Conservation (phyloP, 768 basidiomycete genomes). For the Tephrocybe sp. region DNA sequence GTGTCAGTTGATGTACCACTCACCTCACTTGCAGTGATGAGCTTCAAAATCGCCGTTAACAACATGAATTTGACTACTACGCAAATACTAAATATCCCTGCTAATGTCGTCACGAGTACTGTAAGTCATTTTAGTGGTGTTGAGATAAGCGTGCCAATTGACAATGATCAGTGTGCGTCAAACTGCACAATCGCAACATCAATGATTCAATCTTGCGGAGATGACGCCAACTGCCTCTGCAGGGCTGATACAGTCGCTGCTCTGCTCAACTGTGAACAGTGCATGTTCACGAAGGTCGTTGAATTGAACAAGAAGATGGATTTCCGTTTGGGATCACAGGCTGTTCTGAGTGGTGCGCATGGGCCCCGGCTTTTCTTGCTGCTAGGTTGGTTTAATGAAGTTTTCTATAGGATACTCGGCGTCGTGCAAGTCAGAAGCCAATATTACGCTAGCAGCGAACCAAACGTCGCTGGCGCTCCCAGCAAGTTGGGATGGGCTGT, state of each 20-base stretch:
- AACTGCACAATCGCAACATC: constrained; percentile 27
- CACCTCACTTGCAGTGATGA: constrained; percentile 26
- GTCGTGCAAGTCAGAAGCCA: constrained; percentile 39
- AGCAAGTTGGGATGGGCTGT: constrained; percentile 60
- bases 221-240: constrained; percentile 59
- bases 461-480: constrained; percentile 46
- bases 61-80: constrained; percentile 35
- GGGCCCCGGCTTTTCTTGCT: constrained; percentile 1
- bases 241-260: constrained; percentile 34
- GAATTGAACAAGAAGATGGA: constrained; percentile 47
- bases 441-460: constrained; percentile 36
- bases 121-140: constrained; percentile 24
- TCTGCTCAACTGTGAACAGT: constrained; percentile 61
- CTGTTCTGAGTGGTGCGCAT: constrained; percentile 53
- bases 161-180: constrained; percentile 31
- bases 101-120: constrained; percentile 23
- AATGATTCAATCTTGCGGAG: constrained; percentile 39
- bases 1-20: neutral
- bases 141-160: neutral
- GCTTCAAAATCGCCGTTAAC: constrained; percentile 48
- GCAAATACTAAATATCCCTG: constrained; percentile 44
- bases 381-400: neutral
- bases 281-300: constrained; percentile 62
- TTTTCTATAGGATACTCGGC: constrained; percentile 50
- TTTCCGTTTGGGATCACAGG: constrained; percentile 56